Conservation (phyloP, 257 asterid species). For the Salvia hispanica region DNA sequence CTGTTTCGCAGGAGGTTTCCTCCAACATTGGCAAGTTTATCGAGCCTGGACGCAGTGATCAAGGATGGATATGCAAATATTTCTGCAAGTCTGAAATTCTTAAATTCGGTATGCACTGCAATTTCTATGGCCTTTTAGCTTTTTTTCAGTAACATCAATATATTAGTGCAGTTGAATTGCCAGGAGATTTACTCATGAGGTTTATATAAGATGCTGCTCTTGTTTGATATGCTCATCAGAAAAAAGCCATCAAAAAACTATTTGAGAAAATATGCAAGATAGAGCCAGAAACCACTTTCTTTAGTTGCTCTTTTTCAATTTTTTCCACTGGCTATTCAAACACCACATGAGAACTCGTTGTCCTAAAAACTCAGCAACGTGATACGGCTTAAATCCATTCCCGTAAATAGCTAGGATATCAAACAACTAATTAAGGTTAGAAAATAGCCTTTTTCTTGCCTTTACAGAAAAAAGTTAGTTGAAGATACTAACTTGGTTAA, state of each 20-base stretch:
- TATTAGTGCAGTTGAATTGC: conserved; percentile 7
- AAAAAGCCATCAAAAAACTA: too few relatives aligned
- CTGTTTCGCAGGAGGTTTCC: conserved; percentile 74
- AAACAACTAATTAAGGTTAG: too few relatives aligned
- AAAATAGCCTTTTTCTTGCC: too few relatives aligned
- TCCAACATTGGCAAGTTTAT: conserved; percentile 64
- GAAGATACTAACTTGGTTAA: neutral
- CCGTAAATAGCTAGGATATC: too few relatives aligned
- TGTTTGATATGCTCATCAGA: too few relatives aligned
- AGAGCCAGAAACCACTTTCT: too few relatives aligned
- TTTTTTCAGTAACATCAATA: neutral
- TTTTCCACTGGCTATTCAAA: too few relatives aligned
- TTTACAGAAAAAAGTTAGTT: neutral
- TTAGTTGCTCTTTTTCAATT: too few relatives aligned
- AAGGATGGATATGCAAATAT: conserved; percentile 76
- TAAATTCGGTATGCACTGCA: conserved; percentile 57
- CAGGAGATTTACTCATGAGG: neutral
- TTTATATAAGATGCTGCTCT: neutral
- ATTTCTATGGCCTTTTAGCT: conserved; percentile 15
- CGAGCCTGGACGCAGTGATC: conserved; percentile 71
- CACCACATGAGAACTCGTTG: too few relatives aligned
- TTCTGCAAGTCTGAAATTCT: conserved; percentile 62
- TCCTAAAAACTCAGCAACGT: too few relatives aligned
- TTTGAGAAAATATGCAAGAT: too few relatives aligned
- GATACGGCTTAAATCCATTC: too few relatives aligned